Conservation (phyloP, 2,329 filamentous ascomycete species). For the Colletotrichum gigasporum region DNA sequence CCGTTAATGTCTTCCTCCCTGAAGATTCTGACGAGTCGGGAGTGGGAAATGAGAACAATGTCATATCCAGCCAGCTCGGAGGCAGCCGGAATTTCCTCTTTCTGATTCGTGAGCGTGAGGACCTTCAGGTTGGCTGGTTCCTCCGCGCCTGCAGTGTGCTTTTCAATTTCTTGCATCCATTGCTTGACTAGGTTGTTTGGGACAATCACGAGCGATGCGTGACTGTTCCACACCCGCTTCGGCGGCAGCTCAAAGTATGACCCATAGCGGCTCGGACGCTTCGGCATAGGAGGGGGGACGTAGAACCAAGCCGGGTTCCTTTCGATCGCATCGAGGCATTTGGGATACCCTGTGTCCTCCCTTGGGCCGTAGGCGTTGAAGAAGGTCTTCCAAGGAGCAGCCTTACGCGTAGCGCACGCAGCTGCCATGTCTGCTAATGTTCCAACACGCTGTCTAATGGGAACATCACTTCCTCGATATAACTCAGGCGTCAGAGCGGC, state of each 20-base stretch:
- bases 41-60: slow-evolving; percentile 79
- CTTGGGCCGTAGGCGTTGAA: slow-evolving; percentile 61
- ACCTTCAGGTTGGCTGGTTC: slow-evolving; percentile 64
- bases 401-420: slow-evolving; percentile 70
- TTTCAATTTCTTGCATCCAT: slow-evolving; percentile 82
- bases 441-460: slow-evolving; percentile 58
- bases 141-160: slow-evolving; percentile 66
- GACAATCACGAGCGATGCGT: slow-evolving; percentile 80
- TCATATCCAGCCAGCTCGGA: slow-evolving; percentile 73
- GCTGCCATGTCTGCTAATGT: slow-evolving; percentile 82
- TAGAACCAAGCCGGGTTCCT: slow-evolving; percentile 68
- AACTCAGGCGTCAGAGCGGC: slow-evolving; percentile 72
- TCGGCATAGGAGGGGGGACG: slow-evolving; percentile 55
- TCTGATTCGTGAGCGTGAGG: slow-evolving; percentile 65
- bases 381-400: slow-evolving; percentile 75
- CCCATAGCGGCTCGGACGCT: slow-evolving; percentile 35
- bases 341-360: slow-evolving; percentile 58
- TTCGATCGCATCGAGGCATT: slow-evolving; percentile 65
- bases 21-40: slow-evolving; percentile 72
- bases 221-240: slow-evolving; percentile 69
- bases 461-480: slow-evolving; percentile 55
- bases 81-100: slow-evolving; percentile 63
- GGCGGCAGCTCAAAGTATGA: slow-evolving; percentile 49
- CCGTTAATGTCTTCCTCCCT: slow-evolving; percentile 46
- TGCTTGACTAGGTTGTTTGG: slow-evolving; percentile 86